phyloP scores from a whole-genome alignment of 1,284 basidiomycete species.

The Neolentinus lepideus region DNA sequence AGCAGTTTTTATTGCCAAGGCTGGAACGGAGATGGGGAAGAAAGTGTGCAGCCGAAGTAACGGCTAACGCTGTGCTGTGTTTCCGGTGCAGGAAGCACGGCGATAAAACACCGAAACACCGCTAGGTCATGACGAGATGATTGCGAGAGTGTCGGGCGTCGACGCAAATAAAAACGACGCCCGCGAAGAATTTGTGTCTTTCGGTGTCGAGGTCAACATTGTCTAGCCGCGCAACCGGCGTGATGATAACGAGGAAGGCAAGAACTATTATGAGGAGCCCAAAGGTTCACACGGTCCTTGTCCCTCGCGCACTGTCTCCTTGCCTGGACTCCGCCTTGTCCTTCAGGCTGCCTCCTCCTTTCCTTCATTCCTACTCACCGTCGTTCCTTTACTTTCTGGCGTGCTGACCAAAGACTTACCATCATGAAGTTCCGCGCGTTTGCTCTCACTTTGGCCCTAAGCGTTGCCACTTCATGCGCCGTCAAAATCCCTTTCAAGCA shows the following conservation, averaged over 20 bases:
- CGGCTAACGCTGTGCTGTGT: too few species aligned
- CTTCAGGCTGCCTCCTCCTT: background rate
- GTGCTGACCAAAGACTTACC: slow-evolving; percentile 12
- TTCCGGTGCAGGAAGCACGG: background rate
- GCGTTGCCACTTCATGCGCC: slow-evolving; percentile 19
- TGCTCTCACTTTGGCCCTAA: slow-evolving; percentile 18
- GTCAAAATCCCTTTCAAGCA: slow-evolving; percentile 22
- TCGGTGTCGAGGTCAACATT: background rate
- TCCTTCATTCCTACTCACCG: slow-evolving; percentile 6
- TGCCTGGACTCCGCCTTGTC: background rate
- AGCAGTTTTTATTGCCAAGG: background rate
- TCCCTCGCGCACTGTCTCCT: background rate
- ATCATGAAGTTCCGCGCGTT: slow-evolving; percentile 19
- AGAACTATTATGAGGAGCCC: background rate
- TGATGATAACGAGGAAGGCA: background rate
- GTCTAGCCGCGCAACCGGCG: background rate
- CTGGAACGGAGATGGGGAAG: background rate
- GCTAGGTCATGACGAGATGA: background rate
- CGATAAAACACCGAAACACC: background rate
- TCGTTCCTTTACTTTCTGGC: slow-evolving; percentile 15
- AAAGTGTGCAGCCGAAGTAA: background rate
- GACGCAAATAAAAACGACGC: too few species aligned
- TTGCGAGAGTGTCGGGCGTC: too few species aligned
- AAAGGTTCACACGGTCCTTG: background rate
- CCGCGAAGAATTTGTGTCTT: too few species aligned